A percentile compares a stretch with the other conserved stretches of the same genome.
Evolutionary conservation across 2,329 filamentous ascomycete species (phyloP).

Genomic region (Sporothrix mexicana): DNA sequence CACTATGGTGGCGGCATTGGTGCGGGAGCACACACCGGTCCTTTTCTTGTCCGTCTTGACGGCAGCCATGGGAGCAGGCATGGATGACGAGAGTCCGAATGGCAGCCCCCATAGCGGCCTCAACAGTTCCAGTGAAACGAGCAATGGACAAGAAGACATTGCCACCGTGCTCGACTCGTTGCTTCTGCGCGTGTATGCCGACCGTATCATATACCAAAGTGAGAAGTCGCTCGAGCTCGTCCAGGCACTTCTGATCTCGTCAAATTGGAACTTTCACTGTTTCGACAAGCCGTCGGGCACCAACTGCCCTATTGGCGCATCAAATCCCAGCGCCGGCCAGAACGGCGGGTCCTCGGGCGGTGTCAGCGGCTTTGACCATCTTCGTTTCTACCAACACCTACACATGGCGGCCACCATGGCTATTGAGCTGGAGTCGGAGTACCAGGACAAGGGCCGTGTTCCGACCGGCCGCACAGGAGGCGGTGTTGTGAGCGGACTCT

Average conservation of each 20-base stretch:
- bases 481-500: background rate
- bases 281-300: background rate
- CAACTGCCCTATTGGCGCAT: background rate
- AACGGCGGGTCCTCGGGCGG: background rate
- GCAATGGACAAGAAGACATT: constrained; percentile 3
- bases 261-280: constrained; percentile 35
- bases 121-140: background rate
- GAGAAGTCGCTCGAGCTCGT: constrained; percentile 35
- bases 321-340: background rate
- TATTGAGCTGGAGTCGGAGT: constrained; percentile 22
- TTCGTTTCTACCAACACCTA: constrained; percentile 34
- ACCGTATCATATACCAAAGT: constrained; percentile 32
- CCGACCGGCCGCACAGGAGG: background rate
- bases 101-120: background rate
- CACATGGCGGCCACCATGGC: constrained; percentile 34
- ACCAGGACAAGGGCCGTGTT: background rate
- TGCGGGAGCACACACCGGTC: constrained; percentile 30
- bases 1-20: constrained; percentile 10
- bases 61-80: constrained; percentile 29
- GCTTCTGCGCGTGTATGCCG: constrained; percentile 30
- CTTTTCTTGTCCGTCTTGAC: constrained; percentile 34
- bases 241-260: constrained; percentile 36
- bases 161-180: constrained; percentile 27
- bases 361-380: constrained; percentile 22
- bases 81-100: background rate